phyloP scores from a whole-genome alignment of 441 rosid genomes.

The Manihot esculenta region DNA sequence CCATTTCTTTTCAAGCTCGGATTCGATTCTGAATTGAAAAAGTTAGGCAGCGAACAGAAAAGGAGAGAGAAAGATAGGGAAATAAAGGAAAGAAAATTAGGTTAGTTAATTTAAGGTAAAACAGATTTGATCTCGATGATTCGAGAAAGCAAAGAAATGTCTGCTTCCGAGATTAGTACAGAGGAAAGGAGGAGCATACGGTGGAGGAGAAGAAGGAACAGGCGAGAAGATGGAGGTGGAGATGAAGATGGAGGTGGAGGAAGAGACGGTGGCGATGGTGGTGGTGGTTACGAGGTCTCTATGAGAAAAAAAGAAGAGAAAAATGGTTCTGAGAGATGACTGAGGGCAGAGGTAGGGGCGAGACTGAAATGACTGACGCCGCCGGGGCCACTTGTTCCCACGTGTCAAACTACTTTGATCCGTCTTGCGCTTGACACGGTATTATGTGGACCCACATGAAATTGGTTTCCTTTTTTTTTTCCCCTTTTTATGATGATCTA shows the following conservation, averaged over 20 bases:
- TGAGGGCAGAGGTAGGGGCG: constrained; percentile 2
- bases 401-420: constrained; percentile 20
- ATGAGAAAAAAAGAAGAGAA: not conserved
- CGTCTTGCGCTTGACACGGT: constrained; percentile 10
- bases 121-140: not conserved
- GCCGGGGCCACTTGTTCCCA: constrained; percentile 36
- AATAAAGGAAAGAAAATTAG: not conserved
- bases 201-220: not conserved
- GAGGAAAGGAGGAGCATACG: not conserved
- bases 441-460: not conserved
- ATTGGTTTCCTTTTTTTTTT: no score
- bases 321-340: constrained; percentile 10
- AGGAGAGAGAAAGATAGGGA: not conserved
- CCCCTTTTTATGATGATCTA: no score
- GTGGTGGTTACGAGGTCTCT: no score
- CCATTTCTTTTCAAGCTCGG: constrained; percentile 4
- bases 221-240: constrained; percentile 12
- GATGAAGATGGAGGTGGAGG: constrained; percentile 1
- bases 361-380: constrained; percentile 35
- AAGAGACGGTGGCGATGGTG: constrained; percentile 15
- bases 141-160: not conserved
- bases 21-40: not conserved
- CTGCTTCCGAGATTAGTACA: not conserved
- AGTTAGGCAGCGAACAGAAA: not conserved
- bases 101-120: no score